Evolutionary conservation across 371 early-diverging fungal genomes (phyloP).

Genomic region (Mucor sp.): DNA sequence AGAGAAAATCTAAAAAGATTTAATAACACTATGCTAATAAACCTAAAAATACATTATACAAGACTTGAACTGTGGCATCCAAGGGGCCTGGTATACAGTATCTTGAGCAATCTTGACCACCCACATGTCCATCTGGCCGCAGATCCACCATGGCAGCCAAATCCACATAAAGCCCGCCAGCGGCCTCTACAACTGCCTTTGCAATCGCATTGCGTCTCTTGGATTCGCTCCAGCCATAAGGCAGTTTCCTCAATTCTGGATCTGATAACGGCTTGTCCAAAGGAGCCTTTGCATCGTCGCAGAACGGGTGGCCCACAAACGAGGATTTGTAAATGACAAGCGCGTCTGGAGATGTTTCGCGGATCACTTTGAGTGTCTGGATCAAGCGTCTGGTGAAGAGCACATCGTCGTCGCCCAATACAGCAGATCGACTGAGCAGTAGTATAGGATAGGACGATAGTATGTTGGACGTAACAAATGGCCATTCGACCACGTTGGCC

Average conservation of each 20-base stretch:
- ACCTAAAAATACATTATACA: constrained; percentile 49
- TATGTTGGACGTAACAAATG: constrained; percentile 49
- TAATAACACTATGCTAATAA: constrained; percentile 11
- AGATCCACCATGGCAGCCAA: constrained; percentile 53
- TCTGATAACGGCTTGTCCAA: constrained; percentile 31
- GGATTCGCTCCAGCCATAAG: constrained; percentile 60
- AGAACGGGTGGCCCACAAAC: constrained; percentile 50
- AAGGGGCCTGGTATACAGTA: constrained; percentile 70
- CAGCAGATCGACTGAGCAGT: constrained; percentile 51
- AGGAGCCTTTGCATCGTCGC: constrained; percentile 44
- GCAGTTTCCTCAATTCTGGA: constrained; percentile 37
- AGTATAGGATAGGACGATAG: constrained; percentile 44
- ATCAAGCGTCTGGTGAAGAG: constrained; percentile 47
- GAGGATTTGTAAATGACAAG: constrained; percentile 61
- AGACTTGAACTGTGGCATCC: constrained; percentile 55
- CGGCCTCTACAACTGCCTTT: constrained; percentile 54
- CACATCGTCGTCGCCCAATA: constrained; percentile 43
- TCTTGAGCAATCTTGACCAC: constrained; percentile 59
- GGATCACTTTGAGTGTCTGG: constrained; percentile 46
- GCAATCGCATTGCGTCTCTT: constrained; percentile 60
- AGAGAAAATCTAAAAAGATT: constrained; percentile 10
- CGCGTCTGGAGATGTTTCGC: constrained; percentile 38
- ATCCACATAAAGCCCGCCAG: constrained; percentile 62
- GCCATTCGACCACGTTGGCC: constrained; percentile 46
- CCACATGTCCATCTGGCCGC: constrained; percentile 64